phyloP scores from a whole-genome alignment of 2,329 filamentous ascomycete genomes.

The Fusarium siculi region DNA sequence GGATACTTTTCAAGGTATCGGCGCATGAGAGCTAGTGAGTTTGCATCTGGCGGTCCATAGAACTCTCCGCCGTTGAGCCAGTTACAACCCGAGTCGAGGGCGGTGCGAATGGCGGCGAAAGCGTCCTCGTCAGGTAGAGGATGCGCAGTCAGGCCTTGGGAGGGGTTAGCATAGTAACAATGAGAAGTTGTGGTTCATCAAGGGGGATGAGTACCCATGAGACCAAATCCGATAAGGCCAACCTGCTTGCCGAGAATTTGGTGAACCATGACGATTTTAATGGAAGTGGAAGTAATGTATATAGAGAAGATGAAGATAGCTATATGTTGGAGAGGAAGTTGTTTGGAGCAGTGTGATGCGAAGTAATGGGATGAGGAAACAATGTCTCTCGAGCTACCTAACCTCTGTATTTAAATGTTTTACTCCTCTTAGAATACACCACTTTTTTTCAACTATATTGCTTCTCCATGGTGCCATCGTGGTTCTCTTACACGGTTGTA shows the following conservation, averaged over 20 bases:
- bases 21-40: constrained; percentile 66
- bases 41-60: constrained; percentile 66
- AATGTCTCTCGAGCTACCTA: not conserved
- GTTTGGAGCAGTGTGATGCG: not conserved
- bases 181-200: constrained; percentile 31
- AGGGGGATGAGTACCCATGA: constrained; percentile 36
- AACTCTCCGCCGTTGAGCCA: constrained; percentile 71
- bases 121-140: constrained; percentile 49
- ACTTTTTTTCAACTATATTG: not conserved
- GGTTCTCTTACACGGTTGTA: constrained; percentile 14
- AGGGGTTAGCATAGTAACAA: constrained; percentile 16
- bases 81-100: constrained; percentile 54
- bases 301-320: not conserved
- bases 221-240: constrained; percentile 41
- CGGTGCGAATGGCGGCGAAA: constrained; percentile 64
- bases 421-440: not conserved
- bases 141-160: constrained; percentile 32
- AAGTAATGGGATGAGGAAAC: not conserved
- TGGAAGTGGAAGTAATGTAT: not conserved
- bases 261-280: constrained; percentile 35
- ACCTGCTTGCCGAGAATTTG: constrained; percentile 37
- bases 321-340: not conserved
- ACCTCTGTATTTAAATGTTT: constrained; percentile 14
- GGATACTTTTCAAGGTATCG: constrained; percentile 70
- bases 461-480: constrained; percentile 11